Base-by-base conservation (phyloP, 805 yeast species). In the Candida tallmaniae region DNA sequence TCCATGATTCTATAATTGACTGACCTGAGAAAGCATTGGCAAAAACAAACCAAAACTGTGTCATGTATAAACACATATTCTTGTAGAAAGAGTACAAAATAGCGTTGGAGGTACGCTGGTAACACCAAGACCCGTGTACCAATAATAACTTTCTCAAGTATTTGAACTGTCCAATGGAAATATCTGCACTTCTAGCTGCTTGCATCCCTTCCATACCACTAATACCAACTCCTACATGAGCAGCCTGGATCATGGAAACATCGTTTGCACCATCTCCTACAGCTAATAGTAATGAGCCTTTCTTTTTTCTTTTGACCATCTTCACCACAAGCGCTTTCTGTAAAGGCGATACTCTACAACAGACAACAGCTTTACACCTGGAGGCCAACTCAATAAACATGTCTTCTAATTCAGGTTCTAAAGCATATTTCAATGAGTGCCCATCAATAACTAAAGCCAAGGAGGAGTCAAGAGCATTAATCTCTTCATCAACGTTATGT, bases 161-260 rank as follows among this genome's bases (percentile, higher is more conserved):
- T 55, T 80, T 80, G 73, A 93, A 93, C 57, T 93, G 97, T 0
- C 96, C 97, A 58, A 94, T 87, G 1, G 97, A 88, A 40, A 93
- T 78, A 68, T 93, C 99, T 0, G 99, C 97, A 57, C 95, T 82
- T 57, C 99, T 75, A 0, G 98, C 97, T 8, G 98, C 98, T 61
- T 93, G 99, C 87, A 89, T 88, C 47, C 99, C 99, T 64, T 93
- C 99, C 90, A 88, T 83, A 45, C 99, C 99, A 60, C 95, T 85
- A 43, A 93, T 94, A 55, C 99, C 99, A 16, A 93, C 96, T 43
- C 99, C 99, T 34, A 93, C 96, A 58, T 93, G 97, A 0, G 98
- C 98, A 11, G 98, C 97, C 60, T 93, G 98, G 45, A 93, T 93
- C 99, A 93, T 93, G 23, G 95, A 83, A 26, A 93, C 98, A 64